phyloP scores from a whole-genome alignment of 495 filamentous ascomycete species.

The Cercophora samala region DNA sequence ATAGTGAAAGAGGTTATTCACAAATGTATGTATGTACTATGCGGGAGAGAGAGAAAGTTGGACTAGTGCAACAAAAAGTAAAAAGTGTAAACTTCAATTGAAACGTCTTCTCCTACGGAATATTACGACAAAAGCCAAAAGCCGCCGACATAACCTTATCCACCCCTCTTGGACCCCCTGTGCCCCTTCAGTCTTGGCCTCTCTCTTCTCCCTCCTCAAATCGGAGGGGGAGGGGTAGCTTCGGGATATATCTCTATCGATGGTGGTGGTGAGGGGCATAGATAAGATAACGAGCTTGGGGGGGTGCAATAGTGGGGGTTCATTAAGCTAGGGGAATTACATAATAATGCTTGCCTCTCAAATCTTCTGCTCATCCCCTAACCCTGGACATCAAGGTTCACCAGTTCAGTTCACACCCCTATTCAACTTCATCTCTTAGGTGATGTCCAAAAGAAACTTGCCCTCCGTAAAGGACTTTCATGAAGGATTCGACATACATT shows the following conservation, averaged over 20 bases:
- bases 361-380: not conserved
- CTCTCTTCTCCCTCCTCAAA: not conserved
- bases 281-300: not conserved
- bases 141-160: not conserved
- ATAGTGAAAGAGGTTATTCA: not conserved
- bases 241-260: not conserved
- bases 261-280: not conserved
- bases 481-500: not conserved
- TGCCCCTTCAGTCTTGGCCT: not conserved
- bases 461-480: not conserved
- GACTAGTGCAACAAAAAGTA: not conserved
- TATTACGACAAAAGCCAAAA: too few species aligned
- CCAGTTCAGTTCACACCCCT: not conserved
- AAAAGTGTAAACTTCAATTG: not conserved
- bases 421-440: not conserved
- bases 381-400: not conserved
- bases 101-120: not conserved
- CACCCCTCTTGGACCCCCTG: not conserved
- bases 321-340: too few species aligned
- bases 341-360: too few species aligned
- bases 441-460: not conserved
- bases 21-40: too few species aligned
- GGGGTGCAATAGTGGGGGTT: too few species aligned
- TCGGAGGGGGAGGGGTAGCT: not conserved
- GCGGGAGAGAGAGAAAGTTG: too few species aligned